Evolutionary conservation across 352 stramenopile genomes (phyloP).

Genomic region (Phytophthora sp.): DNA sequence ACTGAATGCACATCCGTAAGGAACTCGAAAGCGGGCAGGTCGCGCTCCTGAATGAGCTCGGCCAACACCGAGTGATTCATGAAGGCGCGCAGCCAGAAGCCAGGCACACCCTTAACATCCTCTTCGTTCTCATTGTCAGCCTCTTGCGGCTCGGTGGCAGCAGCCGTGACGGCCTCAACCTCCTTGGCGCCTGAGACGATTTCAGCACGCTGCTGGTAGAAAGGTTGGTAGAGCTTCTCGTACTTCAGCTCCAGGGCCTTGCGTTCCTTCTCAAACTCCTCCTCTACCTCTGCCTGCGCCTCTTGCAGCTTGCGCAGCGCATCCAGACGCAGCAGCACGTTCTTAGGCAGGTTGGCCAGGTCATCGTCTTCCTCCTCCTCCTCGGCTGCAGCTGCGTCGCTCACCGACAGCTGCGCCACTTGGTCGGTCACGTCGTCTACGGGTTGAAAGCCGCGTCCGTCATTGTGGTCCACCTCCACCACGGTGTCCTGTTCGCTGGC

Average conservation of each 20-base stretch:
- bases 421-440: conserved; percentile 50
- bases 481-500: conserved; percentile 50
- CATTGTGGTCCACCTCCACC: conserved; percentile 67
- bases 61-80: conserved; percentile 87
- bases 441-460: conserved; percentile 69
- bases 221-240: conserved; percentile 87
- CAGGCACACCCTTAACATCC: conserved; percentile 79
- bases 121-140: conserved; percentile 44
- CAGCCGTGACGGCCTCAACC: conserved; percentile 62
- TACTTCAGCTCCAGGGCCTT: conserved; percentile 88
- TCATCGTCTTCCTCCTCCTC: conserved; percentile 60
- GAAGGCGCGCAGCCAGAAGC: conserved; percentile 85
- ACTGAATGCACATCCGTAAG: conserved; percentile 75
- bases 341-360: conserved; percentile 67
- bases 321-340: conserved; percentile 73
- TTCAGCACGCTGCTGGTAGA: conserved; percentile 75
- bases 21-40: conserved; percentile 82
- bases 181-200: conserved; percentile 84
- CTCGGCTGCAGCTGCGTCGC: conserved; percentile 11
- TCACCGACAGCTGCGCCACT: conserved; percentile 45
- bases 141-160: conserved; percentile 49
- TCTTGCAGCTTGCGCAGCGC: conserved; percentile 82
- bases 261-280: conserved; percentile 88
- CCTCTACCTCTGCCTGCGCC: conserved; percentile 74
- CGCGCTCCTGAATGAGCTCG: conserved; percentile 82